A percentile compares a stretch with the other conserved stretches of the same genome.
Evolutionary conservation across 2,329 filamentous ascomycete genomes (phyloP).

Genomic region (Fragosphaeria purpurea): DNA sequence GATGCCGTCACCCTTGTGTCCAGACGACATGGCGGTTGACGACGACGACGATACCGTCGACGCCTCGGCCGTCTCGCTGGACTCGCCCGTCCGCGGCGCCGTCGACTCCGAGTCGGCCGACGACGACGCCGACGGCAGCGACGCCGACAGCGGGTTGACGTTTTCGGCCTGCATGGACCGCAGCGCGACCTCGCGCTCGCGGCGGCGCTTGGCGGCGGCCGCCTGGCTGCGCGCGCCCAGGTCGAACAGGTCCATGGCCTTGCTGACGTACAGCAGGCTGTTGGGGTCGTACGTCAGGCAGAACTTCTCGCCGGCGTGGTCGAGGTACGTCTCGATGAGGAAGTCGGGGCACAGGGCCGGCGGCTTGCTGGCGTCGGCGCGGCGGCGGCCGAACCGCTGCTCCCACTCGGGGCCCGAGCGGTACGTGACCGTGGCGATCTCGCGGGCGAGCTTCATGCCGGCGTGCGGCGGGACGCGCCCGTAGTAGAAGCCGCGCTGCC

Average conservation of each 20-base stretch:
- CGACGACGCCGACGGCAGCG: background rate
- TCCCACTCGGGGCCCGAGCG: conserved; percentile 97
- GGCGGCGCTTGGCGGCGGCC: conserved; percentile 51
- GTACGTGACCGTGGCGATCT: conserved; percentile 97
- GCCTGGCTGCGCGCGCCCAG: conserved; percentile 63
- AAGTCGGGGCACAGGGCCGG: conserved; percentile 96
- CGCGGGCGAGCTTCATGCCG: conserved; percentile 94
- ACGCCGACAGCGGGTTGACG: conserved; percentile 37
- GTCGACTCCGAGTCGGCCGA: background rate
- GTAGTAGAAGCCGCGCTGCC: conserved; percentile 94
- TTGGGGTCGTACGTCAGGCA: conserved; percentile 95
- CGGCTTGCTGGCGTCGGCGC: conserved; percentile 76
- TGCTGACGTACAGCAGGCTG: conserved; percentile 89
- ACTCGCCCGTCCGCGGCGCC: background rate
- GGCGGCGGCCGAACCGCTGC: conserved; percentile 76
- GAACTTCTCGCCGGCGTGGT: conserved; percentile 97
- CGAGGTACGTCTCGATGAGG: conserved; percentile 93
- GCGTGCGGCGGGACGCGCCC: conserved; percentile 78
- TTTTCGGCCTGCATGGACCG: background rate
- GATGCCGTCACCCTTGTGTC: too few relatives aligned
- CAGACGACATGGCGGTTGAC: too few relatives aligned
- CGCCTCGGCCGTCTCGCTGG: too few relatives aligned
- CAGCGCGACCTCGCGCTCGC: conserved; percentile 33
- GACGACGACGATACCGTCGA: conserved; percentile 19
- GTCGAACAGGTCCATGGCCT: conserved; percentile 98